Evolutionary conservation across 2,329 filamentous ascomycete species (phyloP).

Genomic region (Xylariaceae sp.): DNA sequence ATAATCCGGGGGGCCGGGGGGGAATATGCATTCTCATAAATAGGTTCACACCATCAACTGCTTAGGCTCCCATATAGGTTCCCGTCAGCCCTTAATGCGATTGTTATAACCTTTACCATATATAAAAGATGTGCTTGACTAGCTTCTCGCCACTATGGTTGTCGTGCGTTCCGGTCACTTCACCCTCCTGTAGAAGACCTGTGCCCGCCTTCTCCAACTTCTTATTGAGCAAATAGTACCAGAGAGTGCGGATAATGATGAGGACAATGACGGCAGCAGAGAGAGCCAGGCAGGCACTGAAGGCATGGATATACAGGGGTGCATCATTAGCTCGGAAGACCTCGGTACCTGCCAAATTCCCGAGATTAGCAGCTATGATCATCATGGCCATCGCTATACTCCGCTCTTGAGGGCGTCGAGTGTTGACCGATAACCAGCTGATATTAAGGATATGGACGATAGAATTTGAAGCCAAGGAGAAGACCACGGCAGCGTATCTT

Average conservation of each 20-base stretch:
- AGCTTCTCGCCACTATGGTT: constrained; percentile 20
- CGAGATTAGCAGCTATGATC: constrained; percentile 27
- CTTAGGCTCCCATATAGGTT: too few species aligned
- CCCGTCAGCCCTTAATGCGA: too few species aligned
- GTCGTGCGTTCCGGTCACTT: constrained; percentile 13
- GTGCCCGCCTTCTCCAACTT: constrained; percentile 14
- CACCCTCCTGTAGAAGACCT: constrained; percentile 11
- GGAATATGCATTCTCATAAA: too few species aligned
- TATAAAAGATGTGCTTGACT: constrained; percentile 24
- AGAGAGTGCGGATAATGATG: constrained; percentile 16
- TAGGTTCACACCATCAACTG: too few species aligned
- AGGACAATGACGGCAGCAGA: constrained; percentile 16
- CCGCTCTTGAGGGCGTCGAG: constrained; percentile 24
- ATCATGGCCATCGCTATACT: constrained; percentile 30
- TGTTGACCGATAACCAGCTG: constrained; percentile 29
- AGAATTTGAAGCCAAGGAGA: constrained; percentile 23
- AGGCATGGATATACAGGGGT: constrained; percentile 24
- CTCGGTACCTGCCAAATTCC: constrained; percentile 25
- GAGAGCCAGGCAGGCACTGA: constrained; percentile 24
- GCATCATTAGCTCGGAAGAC: constrained; percentile 28
- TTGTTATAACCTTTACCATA: too few species aligned
- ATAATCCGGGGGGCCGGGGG: too few species aligned
- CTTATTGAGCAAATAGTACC: constrained; percentile 24
- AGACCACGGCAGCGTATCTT: constrained; percentile 24
- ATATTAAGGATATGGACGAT: constrained; percentile 33